These are phyloP conservation scores for Aspergillus ruber DNA, from an alignment of 2,329 filamentous ascomycete genomes.

Conservation along the genomic window DNA sequence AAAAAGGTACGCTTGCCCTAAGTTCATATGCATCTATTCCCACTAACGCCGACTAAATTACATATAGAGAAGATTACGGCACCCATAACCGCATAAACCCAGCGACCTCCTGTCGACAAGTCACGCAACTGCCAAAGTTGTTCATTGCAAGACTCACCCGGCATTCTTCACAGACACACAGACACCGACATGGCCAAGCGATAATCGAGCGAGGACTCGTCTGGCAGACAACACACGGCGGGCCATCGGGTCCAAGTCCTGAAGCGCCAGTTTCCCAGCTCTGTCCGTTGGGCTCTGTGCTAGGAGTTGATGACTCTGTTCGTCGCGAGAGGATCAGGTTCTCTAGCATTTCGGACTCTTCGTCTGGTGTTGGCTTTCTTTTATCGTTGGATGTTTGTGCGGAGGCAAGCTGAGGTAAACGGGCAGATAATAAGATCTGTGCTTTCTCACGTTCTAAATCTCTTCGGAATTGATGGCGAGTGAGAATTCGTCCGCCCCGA, in stretches of 20 bases:
- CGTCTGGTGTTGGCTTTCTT: slow-evolving; percentile 38
- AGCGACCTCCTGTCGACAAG: slow-evolving; percentile 78
- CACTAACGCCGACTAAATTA: background rate
- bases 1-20: no score
- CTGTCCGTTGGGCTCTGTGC: slow-evolving; percentile 14
- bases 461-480: slow-evolving; percentile 68
- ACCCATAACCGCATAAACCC: slow-evolving; percentile 91
- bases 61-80: slow-evolving; percentile 43
- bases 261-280: slow-evolving; percentile 66
- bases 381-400: slow-evolving; percentile 11
- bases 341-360: slow-evolving; percentile 55
- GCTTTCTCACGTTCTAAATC: slow-evolving; percentile 63
- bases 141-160: slow-evolving; percentile 90
- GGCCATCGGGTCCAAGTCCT: slow-evolving; percentile 66
- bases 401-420: slow-evolving; percentile 23
- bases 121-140: slow-evolving; percentile 95
- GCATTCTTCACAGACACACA: slow-evolving; percentile 92
- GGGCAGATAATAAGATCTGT: slow-evolving; percentile 55
- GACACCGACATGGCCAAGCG: slow-evolving; percentile 91
- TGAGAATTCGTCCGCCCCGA: slow-evolving; percentile 59
- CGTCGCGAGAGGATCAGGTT: slow-evolving; percentile 52
- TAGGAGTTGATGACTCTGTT: slow-evolving; percentile 19
- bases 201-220: slow-evolving; percentile 78
- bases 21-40: no score
- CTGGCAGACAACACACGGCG: slow-evolving; percentile 91